Evolutionary conservation across 768 basidiomycete genomes (phyloP).

Genomic region (Crassisporium funariophilum): DNA sequence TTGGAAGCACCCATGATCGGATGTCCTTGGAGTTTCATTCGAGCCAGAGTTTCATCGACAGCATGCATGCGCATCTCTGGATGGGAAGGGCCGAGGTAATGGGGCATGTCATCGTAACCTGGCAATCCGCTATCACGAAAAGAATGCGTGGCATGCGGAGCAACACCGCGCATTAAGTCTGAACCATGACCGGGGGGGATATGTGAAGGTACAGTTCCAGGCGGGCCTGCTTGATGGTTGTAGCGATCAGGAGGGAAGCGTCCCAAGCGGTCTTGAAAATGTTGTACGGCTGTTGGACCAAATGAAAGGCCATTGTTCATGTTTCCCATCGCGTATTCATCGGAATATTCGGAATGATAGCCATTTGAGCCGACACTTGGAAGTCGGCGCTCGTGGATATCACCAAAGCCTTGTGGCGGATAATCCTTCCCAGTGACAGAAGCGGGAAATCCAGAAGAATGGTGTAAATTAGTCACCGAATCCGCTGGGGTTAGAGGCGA

Average conservation of each 20-base stretch:
- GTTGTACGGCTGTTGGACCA: slow-evolving; percentile 51
- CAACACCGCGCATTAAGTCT: slow-evolving; percentile 69
- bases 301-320: slow-evolving; percentile 53
- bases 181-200: slow-evolving; percentile 48
- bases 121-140: slow-evolving; percentile 56
- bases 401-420: slow-evolving; percentile 54
- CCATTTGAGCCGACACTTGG: slow-evolving; percentile 34
- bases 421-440: slow-evolving; percentile 58
- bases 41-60: slow-evolving; percentile 62
- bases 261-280: slow-evolving; percentile 58
- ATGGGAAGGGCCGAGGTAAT: slow-evolving; percentile 54
- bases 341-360: slow-evolving; percentile 62
- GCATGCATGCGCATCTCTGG: slow-evolving; percentile 66
- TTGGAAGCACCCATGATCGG: slow-evolving; percentile 62
- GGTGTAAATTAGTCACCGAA: slow-evolving; percentile 58
- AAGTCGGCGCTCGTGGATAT: slow-evolving; percentile 53
- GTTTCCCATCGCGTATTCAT: slow-evolving; percentile 59
- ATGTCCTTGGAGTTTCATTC: slow-evolving; percentile 63
- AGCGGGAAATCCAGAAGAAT: slow-evolving; percentile 52
- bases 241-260: slow-evolving; percentile 64
- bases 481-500: slow-evolving; percentile 77
- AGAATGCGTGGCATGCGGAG: slow-evolving; percentile 69
- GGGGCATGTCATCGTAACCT: slow-evolving; percentile 57
- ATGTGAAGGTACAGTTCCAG: slow-evolving; percentile 48
- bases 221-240: slow-evolving; percentile 41